Evolutionary conservation across 1,284 basidiomycete genomes (phyloP).

Genomic region (Sporisorium sorghi): DNA sequence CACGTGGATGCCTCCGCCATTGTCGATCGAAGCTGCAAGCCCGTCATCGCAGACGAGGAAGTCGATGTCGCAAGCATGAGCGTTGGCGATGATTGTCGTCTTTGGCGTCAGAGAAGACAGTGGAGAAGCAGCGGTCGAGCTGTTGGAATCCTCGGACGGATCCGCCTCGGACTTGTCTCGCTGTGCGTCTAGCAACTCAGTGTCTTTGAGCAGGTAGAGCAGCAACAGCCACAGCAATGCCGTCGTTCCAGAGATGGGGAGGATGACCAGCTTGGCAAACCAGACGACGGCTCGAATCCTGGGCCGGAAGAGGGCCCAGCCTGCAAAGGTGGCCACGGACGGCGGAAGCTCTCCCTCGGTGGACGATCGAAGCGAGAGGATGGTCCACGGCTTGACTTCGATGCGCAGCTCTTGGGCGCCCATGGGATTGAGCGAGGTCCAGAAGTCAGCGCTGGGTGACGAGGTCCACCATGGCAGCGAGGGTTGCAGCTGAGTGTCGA

Average conservation of each 20-base stretch:
- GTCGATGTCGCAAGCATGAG: constrained; percentile 83
- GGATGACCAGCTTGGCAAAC: constrained; percentile 82
- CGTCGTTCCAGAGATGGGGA: constrained; percentile 85
- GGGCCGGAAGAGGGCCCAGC: constrained; percentile 68
- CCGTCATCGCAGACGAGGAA: constrained; percentile 79
- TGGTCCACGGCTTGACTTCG: constrained; percentile 81
- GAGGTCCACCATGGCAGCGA: constrained; percentile 60
- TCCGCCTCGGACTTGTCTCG: constrained; percentile 71
- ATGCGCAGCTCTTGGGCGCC: constrained; percentile 80
- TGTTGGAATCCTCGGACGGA: constrained; percentile 29
- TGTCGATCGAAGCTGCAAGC: constrained; percentile 80
- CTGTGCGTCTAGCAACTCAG: constrained; percentile 88
- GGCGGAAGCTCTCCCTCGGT: constrained; percentile 27
- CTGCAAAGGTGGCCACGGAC: constrained; percentile 69
- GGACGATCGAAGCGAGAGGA: constrained; percentile 76
- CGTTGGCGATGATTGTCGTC: constrained; percentile 80
- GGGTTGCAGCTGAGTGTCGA: constrained; percentile 23
- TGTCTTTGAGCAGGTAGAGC: constrained; percentile 89
- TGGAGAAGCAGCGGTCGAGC: constrained; percentile 60
- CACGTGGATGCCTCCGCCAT: constrained; percentile 72
- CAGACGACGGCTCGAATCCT: constrained; percentile 74
- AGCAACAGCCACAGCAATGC: constrained; percentile 81
- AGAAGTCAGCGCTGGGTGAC: constrained; percentile 72
- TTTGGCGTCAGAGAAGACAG: constrained; percentile 68
- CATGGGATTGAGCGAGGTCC: constrained; percentile 83